A percentile compares a stretch with the other conserved stretches of the same genome.
phyloP scores from a whole-genome alignment of 352 stramenopile species.

The Phytophthora podocarpi region DNA sequence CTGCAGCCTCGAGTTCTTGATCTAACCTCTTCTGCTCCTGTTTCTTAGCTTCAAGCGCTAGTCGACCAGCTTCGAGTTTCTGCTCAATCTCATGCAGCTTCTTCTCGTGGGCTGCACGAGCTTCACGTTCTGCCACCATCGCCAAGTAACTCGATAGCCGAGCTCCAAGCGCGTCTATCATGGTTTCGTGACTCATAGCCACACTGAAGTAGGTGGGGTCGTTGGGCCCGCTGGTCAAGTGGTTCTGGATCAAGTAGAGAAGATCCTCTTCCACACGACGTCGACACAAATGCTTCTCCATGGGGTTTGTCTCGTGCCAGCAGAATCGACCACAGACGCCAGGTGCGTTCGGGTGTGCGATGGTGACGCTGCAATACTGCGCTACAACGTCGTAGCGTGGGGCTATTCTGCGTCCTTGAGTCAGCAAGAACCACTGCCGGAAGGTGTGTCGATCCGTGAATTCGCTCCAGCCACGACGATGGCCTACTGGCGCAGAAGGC shows the following conservation, averaged over 20 bases:
- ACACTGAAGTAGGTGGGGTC: slow-evolving; percentile 56
- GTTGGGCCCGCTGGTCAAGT: slow-evolving; percentile 35
- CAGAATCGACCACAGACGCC: slow-evolving; percentile 66
- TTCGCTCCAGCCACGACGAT: slow-evolving; percentile 59
- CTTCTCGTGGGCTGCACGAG: slow-evolving; percentile 53
- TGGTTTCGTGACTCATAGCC: slow-evolving; percentile 57
- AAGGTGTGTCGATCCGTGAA: slow-evolving; percentile 48
- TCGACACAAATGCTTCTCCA: slow-evolving; percentile 41
- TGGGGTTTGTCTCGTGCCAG: slow-evolving; percentile 61
- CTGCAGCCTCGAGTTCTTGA: slow-evolving; percentile 48
- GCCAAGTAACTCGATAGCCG: slow-evolving; percentile 51
- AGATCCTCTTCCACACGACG: slow-evolving; percentile 59
- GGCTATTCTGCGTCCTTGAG: slow-evolving; percentile 13
- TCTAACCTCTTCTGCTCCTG: slow-evolving; percentile 70
- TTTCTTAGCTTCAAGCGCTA: slow-evolving; percentile 62
- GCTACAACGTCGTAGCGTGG: slow-evolving; percentile 56
- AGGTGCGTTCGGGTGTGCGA: slow-evolving; percentile 57
- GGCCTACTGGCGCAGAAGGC: slow-evolving; percentile 42
- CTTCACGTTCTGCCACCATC: slow-evolving; percentile 46
- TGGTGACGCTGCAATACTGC: slow-evolving; percentile 54
- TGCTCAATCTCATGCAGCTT: slow-evolving; percentile 69
- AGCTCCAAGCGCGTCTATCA: slow-evolving; percentile 51
- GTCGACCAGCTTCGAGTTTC: slow-evolving; percentile 62
- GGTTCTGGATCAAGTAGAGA: slow-evolving; percentile 59
- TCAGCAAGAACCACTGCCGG: slow-evolving; percentile 47